phyloP scores from a whole-genome alignment of 75 land plant species.

The Ceratopteris richardii region DNA sequence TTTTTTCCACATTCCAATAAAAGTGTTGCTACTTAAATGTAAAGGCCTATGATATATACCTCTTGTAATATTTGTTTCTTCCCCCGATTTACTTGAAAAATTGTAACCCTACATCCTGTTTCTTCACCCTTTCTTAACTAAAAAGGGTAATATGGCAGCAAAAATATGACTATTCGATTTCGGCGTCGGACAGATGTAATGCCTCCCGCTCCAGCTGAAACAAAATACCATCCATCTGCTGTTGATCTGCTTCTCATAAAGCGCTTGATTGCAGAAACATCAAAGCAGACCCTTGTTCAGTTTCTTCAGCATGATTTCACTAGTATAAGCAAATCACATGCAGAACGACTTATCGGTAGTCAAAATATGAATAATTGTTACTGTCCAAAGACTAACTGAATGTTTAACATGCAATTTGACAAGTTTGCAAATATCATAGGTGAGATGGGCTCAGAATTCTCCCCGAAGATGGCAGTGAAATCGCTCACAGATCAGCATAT shows the following conservation, averaged over 20 bases:
- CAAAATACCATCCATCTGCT: conserved; percentile 96
- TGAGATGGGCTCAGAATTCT: conserved; percentile 94
- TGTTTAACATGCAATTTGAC: neutral
- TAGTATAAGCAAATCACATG: conserved; percentile 68
- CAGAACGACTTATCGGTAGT: conserved; percentile 96
- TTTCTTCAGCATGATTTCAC: conserved; percentile 98
- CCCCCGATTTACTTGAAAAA: too few species aligned
- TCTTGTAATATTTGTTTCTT: too few species aligned
- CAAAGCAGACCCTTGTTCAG: conserved; percentile 69
- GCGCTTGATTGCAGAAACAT: conserved; percentile 85
- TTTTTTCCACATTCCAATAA: conserved; percentile 3
- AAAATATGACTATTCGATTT: conserved; percentile 84
- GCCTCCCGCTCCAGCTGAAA: conserved; percentile 89
- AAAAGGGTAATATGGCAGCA: conserved; percentile 60
- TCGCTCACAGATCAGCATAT: conserved; percentile 80
- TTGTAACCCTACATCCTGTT: too few species aligned
- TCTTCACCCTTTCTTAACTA: too few species aligned
- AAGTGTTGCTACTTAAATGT: neutral
- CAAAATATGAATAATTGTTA: too few species aligned
- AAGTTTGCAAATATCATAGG: too few species aligned
- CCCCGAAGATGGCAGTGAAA: conserved; percentile 76
- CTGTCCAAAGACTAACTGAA: too few species aligned
- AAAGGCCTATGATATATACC: neutral
- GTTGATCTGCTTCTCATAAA: conserved; percentile 92
- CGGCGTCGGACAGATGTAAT: conserved; percentile 90